Base-by-base conservation (phyloP, 2,329 filamentous ascomycete genomes). In the Paecilomyces dactylethromorphus region DNA sequence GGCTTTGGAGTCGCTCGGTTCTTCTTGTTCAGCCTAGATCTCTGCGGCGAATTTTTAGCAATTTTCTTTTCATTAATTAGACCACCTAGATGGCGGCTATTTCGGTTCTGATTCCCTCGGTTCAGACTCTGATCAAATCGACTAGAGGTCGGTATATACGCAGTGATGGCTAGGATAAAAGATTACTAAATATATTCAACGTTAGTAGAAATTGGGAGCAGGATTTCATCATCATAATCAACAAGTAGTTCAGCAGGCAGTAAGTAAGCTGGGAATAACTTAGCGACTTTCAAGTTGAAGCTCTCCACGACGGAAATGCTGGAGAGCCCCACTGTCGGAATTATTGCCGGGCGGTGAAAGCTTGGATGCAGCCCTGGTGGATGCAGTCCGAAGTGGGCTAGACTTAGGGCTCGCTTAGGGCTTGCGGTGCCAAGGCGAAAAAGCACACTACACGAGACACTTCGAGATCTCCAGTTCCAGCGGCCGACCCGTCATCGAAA, bases 351-450 rank as follows among this genome's bases (percentile, higher is more conserved):
- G 65, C 65, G 65, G 65, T 68, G 58, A 62, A 26, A 32, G 2
- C 4, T 55, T 15, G 56, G 13, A 39, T 10, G 11, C 39, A 31
- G 13, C 13, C 32, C 18, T 26, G 12, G 15, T 32, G 50, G 31
- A 24, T 45, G 12, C 8, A 31, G 32, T 58, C 69, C n/a, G 13
- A 63, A 65, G 54, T 4, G 32, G 70, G 59, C 65, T 75, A 75
- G 72, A 60, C 66, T 67, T 75, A 77, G 74, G 74, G 75, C 71
- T 75, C 70, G 71, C 70, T 76, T 75, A 72, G 70, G 68, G 68
- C 67, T 66, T 56, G 54, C 58, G 63, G 61, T 68, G 70, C 70
- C 72, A 74, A 75, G 72, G 69, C 70, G 67, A 75, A 74, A 74
- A 72, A 71, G 65, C 72, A 69, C 73, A 75, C 73, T 66, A 71